Base-by-base conservation (phyloP, 805 yeast genomes). In the Ogataea angusta region DNA sequence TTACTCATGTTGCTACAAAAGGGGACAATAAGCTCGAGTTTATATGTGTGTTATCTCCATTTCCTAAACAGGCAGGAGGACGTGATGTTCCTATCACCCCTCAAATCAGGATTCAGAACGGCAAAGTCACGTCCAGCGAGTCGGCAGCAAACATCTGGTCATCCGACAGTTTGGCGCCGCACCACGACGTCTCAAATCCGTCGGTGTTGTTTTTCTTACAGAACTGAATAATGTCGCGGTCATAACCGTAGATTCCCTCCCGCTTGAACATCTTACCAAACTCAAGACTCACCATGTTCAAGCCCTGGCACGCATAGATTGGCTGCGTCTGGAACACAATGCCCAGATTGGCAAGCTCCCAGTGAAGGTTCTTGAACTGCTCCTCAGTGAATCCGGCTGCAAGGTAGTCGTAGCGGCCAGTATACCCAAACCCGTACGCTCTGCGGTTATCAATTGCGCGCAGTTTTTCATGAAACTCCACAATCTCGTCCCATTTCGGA, bases 391-490 rank as follows among this genome's bases (percentile, higher is more conserved):
- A 79, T 1, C 83, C 84, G 42, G 76, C 76, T 0, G 71, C 73
- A 17, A 64, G 53, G 82, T 82, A 79, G 58, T 80, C 78, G 60
- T 79, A 79, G 13, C 75, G 69, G 12, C 85, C 85, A 16, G 77
- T 70, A 40, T 79, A 62, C 52, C 80, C 80, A 53, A 79, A 79
- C 6, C 78, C 85, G 15, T 79, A 64, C 64, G 74, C 72, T 49
- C 70, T 72, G 21, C 70, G 67, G 15, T 81, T 81, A 53, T 63
- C 71, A 23, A 64, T 55, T 8, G 56, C 62, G 42, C 75, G 78
- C 43, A 79, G 71, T 32, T 56, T 55, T n/a, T 60, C 52, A 8
- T 82, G 77, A 51, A 76, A 71, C 3, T 52, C 55, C 40, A 59
- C 62, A 9, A 82, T 82, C 55, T 75, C 77, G 27, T 64, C 51